Conservation (phyloP, 352 stramenopile species). For the Phytophthora palmivora region DNA sequence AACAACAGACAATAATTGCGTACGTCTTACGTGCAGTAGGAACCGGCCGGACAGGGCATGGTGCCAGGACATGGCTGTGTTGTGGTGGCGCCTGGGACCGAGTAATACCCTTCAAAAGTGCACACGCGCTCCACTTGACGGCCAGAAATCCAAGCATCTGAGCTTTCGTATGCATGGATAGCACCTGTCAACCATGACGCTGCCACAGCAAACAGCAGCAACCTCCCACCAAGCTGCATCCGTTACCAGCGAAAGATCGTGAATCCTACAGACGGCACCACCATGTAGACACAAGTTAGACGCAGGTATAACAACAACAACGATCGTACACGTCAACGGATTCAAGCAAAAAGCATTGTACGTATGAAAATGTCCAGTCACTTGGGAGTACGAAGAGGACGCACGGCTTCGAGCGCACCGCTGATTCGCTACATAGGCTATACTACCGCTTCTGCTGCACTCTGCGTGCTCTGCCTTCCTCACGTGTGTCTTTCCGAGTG, state of each 20-base stretch:
- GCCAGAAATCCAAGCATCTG: constrained; percentile 6
- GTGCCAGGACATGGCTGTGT: constrained; percentile 46
- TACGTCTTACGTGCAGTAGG: constrained; percentile 65
- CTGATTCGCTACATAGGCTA: constrained; percentile 50
- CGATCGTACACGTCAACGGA: neutral
- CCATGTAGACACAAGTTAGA: neutral
- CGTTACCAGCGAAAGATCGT: constrained; percentile 20
- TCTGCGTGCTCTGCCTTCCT: constrained; percentile 19
- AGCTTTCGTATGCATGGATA: constrained; percentile 10
- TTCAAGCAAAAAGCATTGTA: constrained; percentile 40
- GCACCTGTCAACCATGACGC: neutral
- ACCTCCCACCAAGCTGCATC: constrained; percentile 16
- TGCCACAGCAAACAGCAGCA: constrained; percentile 1
- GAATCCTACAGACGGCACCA: neutral
- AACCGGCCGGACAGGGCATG: constrained; percentile 53
- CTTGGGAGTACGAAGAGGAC: constrained; percentile 24
- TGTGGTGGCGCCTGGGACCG: constrained; percentile 43
- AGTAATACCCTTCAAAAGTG: constrained; percentile 62
- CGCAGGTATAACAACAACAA: neutral
- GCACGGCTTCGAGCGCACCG: constrained; percentile 18
- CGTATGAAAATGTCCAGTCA: constrained; percentile 48
- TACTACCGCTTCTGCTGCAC: constrained; percentile 37
- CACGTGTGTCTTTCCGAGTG: neutral
- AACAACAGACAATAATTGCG: neutral
- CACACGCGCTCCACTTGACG: constrained; percentile 35